Conservation (phyloP, 2,329 filamentous ascomycete species). For the Celoporthe dispersa region DNA sequence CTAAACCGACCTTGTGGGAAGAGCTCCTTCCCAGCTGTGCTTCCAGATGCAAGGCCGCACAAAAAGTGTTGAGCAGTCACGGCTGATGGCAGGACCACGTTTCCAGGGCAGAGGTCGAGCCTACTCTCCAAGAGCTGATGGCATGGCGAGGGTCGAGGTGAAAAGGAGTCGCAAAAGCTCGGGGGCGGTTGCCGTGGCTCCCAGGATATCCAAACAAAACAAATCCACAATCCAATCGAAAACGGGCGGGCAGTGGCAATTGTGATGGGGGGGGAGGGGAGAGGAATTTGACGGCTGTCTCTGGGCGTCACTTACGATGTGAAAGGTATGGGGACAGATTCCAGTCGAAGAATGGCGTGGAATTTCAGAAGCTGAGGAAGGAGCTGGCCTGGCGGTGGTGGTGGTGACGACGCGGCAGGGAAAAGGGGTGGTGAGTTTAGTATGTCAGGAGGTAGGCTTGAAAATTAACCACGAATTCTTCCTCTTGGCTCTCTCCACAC, state of each 20-base stretch:
- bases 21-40: constrained; percentile 6
- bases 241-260: constrained; percentile 9
- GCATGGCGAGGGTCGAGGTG: not conserved
- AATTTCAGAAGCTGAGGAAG: constrained; percentile 24
- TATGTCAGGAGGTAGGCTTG: constrained; percentile 14
- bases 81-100: not conserved
- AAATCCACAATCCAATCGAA: not conserved
- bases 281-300: not conserved
- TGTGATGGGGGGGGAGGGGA: not conserved
- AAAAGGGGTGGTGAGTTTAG: constrained; percentile 10
- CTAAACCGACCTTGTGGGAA: not conserved
- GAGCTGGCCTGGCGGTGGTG: constrained; percentile 13
- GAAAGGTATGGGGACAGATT: constrained; percentile 20
- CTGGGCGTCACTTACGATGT: constrained; percentile 24
- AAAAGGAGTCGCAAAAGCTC: not conserved
- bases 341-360: constrained; percentile 25
- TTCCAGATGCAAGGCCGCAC: not conserved
- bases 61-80: too few relatives aligned
- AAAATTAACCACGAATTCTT: constrained; percentile 23
- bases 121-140: not conserved
- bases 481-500: constrained; percentile 26
- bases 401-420: constrained; percentile 7
- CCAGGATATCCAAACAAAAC: constrained; percentile 6
- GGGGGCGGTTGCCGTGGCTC: constrained; percentile 12
- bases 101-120: not conserved